phyloP scores from a whole-genome alignment of 1,284 basidiomycete genomes.

The Anthracocystis setariae region DNA sequence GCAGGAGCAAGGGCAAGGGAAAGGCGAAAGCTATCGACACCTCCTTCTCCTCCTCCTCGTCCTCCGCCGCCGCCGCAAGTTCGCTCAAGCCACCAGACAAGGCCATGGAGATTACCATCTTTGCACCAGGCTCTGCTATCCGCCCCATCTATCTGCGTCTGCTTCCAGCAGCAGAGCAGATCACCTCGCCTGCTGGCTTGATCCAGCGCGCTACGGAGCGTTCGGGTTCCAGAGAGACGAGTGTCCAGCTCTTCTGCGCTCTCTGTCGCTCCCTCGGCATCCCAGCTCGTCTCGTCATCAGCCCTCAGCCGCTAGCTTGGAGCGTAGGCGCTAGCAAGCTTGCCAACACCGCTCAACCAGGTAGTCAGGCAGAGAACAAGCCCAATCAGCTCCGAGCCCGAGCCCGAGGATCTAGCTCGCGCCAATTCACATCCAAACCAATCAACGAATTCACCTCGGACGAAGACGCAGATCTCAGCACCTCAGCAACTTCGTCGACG shows the following conservation, averaged over 20 bases:
- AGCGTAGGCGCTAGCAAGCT: constrained; percentile 68
- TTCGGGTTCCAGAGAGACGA: constrained; percentile 84
- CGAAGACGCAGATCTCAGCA: constrained; percentile 18
- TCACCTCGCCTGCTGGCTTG: constrained; percentile 81
- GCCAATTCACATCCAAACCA: constrained; percentile 36
- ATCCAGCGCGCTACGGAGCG: constrained; percentile 87
- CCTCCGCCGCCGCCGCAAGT: background rate
- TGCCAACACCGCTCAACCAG: constrained; percentile 50
- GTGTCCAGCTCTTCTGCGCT: constrained; percentile 89
- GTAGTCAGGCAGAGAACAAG: constrained; percentile 62
- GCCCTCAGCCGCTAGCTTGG: constrained; percentile 91
- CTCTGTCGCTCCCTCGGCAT: constrained; percentile 87
- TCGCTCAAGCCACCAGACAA: constrained; percentile 21
- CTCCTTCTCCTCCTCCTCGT: no score
- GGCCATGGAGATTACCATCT: constrained; percentile 70
- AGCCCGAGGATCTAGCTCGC: constrained; percentile 12
- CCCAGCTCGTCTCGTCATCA: constrained; percentile 86
- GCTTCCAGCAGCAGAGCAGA: constrained; percentile 74
- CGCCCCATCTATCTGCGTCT: constrained; percentile 64
- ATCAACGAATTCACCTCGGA: constrained; percentile 54
- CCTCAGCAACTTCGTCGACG: constrained; percentile 17
- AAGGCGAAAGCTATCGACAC: constrained; percentile 20
- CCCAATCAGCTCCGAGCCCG: constrained; percentile 25
- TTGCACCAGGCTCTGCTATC: constrained; percentile 51
- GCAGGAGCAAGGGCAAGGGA: constrained; percentile 20